These are phyloP conservation scores for Trypanosoma melophagium DNA, from an alignment of 208 protist species.

Conservation along the genomic window DNA sequence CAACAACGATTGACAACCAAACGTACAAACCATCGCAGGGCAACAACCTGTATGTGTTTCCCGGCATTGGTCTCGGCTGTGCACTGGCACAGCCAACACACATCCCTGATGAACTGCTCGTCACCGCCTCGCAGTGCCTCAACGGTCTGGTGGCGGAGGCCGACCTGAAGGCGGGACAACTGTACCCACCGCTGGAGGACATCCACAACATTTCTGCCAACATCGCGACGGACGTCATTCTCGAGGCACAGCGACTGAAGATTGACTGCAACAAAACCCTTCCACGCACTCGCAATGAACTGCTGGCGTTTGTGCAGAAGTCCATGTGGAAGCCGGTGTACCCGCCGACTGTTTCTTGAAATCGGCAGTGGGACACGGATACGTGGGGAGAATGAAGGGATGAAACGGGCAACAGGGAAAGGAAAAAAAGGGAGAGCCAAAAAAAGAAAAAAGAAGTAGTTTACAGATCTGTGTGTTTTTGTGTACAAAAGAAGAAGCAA, in stretches of 20 bases:
- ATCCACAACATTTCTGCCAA: conserved; percentile 45
- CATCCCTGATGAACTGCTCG: conserved; percentile 91
- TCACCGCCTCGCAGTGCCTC: conserved; percentile 67
- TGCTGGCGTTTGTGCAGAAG: conserved; percentile 37
- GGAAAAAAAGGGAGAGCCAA: too few relatives aligned
- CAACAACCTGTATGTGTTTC: conserved; percentile 98
- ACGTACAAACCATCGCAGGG: conserved; percentile 90
- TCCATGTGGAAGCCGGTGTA: conserved; percentile 59
- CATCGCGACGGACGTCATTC: conserved; percentile 49
- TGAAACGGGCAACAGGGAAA: not conserved
- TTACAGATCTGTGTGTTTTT: too few relatives aligned
- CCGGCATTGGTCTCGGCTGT: conserved; percentile 93
- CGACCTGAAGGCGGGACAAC: conserved; percentile 23
- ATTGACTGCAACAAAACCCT: conserved; percentile 33
- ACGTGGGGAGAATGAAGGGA: conserved; percentile 28
- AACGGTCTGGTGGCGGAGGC: conserved; percentile 35
- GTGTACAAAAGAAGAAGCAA: too few relatives aligned
- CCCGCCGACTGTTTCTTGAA: conserved; percentile 90
- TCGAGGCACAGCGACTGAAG: conserved; percentile 42
- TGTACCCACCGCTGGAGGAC: conserved; percentile 57
- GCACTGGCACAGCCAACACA: conserved; percentile 56
- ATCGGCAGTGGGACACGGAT: conserved; percentile 89
- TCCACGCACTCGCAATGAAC: conserved; percentile 34
- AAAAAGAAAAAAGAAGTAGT: too few relatives aligned
- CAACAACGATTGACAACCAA: conserved; percentile 82